A percentile compares a stretch with the other conserved stretches of the same genome.
Evolutionary conservation across 1,284 basidiomycete species (phyloP).

Genomic region (Amylostereum chailletii): DNA sequence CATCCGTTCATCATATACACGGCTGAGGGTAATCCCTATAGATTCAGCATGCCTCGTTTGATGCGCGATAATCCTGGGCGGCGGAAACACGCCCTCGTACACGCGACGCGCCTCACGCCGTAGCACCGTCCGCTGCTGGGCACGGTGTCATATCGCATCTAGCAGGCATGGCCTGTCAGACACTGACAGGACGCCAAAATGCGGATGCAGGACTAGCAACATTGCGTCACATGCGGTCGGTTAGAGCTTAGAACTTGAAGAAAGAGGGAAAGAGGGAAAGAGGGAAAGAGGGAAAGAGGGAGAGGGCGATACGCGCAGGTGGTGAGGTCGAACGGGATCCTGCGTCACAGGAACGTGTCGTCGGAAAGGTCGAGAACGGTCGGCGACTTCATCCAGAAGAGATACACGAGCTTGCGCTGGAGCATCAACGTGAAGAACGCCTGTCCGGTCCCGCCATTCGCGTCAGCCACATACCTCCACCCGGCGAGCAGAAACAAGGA

Average conservation of each 20-base stretch:
- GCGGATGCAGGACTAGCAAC: background rate
- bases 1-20: too few relatives aligned
- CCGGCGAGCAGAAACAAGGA: background rate
- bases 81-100: too few relatives aligned
- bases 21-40: too few relatives aligned
- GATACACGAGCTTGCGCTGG: constrained; percentile 52
- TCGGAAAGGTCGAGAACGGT: constrained; percentile 56
- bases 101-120: too few relatives aligned
- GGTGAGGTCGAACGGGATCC: constrained; percentile 48
- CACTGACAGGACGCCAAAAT: too few relatives aligned
- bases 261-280: constrained; percentile 48
- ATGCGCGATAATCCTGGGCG: too few relatives aligned
- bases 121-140: too few relatives aligned
- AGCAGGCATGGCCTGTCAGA: too few relatives aligned
- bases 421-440: constrained; percentile 52
- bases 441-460: constrained; percentile 24
- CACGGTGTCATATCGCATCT: too few relatives aligned
- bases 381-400: constrained; percentile 59
- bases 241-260: background rate
- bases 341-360: constrained; percentile 56
- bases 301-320: constrained; percentile 48
- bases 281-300: constrained; percentile 44
- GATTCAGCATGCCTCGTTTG: too few relatives aligned
- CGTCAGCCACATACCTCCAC: background rate
- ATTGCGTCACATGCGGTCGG: too few relatives aligned